A percentile compares a stretch with the other conserved stretches of the same genome.
phyloP scores from a whole-genome alignment of 2,329 filamentous ascomycete genomes.

The Nectriaceae sp. region DNA sequence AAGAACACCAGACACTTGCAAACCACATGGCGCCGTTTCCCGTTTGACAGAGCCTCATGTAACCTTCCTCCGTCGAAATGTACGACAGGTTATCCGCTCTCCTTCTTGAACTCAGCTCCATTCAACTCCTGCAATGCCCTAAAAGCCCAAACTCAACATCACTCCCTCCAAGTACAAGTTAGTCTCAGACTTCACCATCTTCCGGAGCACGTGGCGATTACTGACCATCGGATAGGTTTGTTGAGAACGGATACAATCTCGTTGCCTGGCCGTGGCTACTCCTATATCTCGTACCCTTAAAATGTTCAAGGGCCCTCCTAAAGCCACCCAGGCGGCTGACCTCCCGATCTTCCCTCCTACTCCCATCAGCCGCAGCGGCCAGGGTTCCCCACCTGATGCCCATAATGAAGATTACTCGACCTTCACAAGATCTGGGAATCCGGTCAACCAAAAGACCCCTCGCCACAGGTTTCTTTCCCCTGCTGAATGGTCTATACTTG shows the following conservation, averaged over 20 bases:
- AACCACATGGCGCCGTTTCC: too few species aligned
- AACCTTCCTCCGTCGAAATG: too few species aligned
- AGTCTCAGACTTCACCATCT: background rate
- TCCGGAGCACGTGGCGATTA: background rate
- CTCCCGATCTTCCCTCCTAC: background rate
- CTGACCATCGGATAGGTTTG: background rate
- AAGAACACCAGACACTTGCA: too few species aligned
- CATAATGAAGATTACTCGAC: background rate
- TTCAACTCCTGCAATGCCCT: background rate
- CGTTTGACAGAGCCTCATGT: too few species aligned
- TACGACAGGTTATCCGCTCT: too few species aligned
- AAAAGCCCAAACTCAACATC: background rate
- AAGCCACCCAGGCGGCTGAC: background rate
- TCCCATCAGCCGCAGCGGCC: background rate
- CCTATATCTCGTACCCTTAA: too few species aligned
- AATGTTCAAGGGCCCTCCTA: background rate
- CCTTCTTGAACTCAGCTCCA: too few species aligned
- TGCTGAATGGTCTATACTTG: constrained; percentile 49
- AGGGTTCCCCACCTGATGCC: background rate
- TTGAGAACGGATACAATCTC: background rate
- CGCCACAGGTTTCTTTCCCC: constrained; percentile 43
- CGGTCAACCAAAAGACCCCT: constrained; percentile 15
- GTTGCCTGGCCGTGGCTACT: background rate
- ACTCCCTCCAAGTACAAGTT: background rate
- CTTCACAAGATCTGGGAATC: constrained; percentile 5